A percentile compares a stretch with the other conserved stretches of the same genome.
Conservation (phyloP, 345 rosid genomes). For the Ceriops zippeliana region DNA sequence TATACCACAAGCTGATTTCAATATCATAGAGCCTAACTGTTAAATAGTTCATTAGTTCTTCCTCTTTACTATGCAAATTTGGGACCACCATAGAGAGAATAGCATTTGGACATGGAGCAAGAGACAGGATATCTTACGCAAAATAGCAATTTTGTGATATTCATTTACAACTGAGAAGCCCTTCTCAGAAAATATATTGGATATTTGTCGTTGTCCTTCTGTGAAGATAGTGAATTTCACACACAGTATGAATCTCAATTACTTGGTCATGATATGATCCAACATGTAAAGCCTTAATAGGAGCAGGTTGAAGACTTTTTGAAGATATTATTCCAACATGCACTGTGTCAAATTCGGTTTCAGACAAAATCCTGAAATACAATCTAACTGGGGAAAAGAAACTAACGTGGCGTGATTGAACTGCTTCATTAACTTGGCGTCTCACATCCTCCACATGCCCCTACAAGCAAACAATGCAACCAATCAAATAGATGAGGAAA, state of each 20-base stretch:
- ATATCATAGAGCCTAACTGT: no score
- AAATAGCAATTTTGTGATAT: no score
- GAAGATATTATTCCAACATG: neutral
- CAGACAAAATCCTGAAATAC: neutral
- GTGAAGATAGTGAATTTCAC: neutral
- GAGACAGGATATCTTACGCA: no score
- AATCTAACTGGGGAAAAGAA: slow-evolving; percentile 13
- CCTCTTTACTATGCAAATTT: no score
- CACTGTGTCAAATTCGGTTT: neutral
- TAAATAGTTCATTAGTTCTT: no score
- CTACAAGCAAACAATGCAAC: slow-evolving; percentile 32
- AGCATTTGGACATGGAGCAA: no score
- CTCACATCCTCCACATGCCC: slow-evolving; percentile 88
- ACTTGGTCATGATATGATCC: no score
- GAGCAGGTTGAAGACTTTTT: neutral
- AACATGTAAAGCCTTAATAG: no score
- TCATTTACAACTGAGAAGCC: slow-evolving; percentile 1
- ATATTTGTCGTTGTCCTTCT: neutral
- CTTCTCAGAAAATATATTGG: neutral
- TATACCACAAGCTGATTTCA: no score
- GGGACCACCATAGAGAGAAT: no score
- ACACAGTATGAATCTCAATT: no score
- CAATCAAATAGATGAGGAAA: neutral
- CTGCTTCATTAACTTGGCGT: slow-evolving; percentile 86
- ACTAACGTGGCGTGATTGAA: slow-evolving; percentile 72